Evolutionary conservation across 192 early-diverging fungal species (phyloP), one percentile per base, ranked within the genome.

Genomic region (Gonapodya sp.): DNA sequence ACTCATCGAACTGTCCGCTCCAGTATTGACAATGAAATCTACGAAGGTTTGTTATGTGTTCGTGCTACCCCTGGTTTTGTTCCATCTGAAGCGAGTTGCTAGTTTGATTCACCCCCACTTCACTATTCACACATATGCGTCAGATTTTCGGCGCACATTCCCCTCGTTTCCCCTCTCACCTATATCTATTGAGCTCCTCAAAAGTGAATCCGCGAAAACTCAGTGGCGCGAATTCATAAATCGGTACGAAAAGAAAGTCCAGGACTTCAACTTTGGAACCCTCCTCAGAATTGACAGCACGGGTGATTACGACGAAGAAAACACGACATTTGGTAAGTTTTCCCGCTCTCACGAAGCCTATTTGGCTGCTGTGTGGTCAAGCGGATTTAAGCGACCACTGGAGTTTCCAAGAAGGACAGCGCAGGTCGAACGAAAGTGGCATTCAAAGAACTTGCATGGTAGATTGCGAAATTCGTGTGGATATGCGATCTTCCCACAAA

Each of bases 241-340:
- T 86, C 91, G 93, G 86, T 97, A 94, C 85, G 94, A 98, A 82
- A 91, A 92, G 33, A 86, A 87, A 36, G 92, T 98, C n/a, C 87
- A 89, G 75, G 96, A 98, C 82, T 96, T 87, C 84, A 98, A 97
- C 87, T 98, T 96, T 91, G 96, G 96, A 2, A 94, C 95, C 30
- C 87, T 98, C 80, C 83, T 98, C 73, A 87, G 96, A 81, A 91
- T 92, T 78, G 89, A 94, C 83, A 85, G 89, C 81, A 86, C 84
- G 35, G 89, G 93, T 35, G 95, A 94, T 79, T 98, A 97, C 85
- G 92, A 92, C 18, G 91, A 93, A 80, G 88, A 93, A 31, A 98
- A 98, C 87, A 88, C 93, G 1, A 94, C 96, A 86, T 96, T 98
- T 87, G 96, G 90, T 89, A 92, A 87, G 88, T 2, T 1, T 34